phyloP scores from a whole-genome alignment of 768 basidiomycete species.

The Tephrocybe sp. region DNA sequence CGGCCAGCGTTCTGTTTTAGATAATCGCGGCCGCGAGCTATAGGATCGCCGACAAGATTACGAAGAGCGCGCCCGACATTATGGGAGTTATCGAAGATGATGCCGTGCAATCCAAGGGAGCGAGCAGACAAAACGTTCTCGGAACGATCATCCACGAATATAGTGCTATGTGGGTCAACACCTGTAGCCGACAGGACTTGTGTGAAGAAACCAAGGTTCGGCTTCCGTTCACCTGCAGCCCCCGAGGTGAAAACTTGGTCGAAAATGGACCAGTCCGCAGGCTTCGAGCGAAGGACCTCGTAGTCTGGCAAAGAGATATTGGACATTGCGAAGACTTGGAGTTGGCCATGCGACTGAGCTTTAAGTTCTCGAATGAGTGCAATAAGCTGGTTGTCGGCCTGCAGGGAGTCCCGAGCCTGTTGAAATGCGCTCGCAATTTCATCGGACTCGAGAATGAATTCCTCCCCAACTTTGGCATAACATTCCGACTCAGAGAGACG shows the following conservation, averaged over 20 bases:
- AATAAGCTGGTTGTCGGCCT: constrained; percentile 44
- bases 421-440: constrained; percentile 46
- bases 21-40: constrained; percentile 40
- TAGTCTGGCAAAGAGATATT: constrained; percentile 59
- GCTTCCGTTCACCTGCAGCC: constrained; percentile 53
- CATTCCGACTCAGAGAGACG: constrained; percentile 42
- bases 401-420: constrained; percentile 47
- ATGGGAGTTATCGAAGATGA: constrained; percentile 44
- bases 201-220: constrained; percentile 52
- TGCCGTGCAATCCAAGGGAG: constrained; percentile 54
- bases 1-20: constrained; percentile 38
- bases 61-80: constrained; percentile 45
- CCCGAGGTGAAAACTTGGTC: constrained; percentile 54
- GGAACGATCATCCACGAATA: constrained; percentile 61
- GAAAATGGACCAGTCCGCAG: constrained; percentile 49
- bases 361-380: constrained; percentile 47
- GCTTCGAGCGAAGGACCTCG: constrained; percentile 41
- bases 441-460: constrained; percentile 35
- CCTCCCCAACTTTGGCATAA: constrained; percentile 38
- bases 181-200: constrained; percentile 45
- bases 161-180: constrained; percentile 43
- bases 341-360: constrained; percentile 27
- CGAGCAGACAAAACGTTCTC: constrained; percentile 61
- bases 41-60: constrained; percentile 48
- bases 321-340: constrained; percentile 55